A percentile compares a stretch with the other conserved stretches of the same genome.
phyloP scores from a whole-genome alignment of 495 filamentous ascomycete genomes.

The Margaritispora aquatica region DNA sequence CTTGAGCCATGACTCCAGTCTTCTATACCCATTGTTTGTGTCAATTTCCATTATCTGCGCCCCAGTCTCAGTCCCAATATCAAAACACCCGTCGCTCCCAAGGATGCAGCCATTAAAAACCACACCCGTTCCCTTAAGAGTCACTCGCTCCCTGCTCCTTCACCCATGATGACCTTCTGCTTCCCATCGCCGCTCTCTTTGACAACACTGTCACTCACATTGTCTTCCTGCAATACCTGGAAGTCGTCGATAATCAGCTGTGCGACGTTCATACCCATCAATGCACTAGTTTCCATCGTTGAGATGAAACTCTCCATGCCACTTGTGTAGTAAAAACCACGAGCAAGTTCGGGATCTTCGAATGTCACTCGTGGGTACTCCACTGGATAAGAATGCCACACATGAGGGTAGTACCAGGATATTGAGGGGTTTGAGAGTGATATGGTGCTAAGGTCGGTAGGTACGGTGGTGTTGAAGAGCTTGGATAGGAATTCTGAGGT shows the following conservation, averaged over 20 bases:
- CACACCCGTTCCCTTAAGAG: no score
- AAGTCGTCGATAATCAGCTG: constrained; percentile 59
- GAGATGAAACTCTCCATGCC: constrained; percentile 94
- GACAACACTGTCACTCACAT: constrained; percentile 6
- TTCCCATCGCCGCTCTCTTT: not conserved
- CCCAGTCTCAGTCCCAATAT: no score
- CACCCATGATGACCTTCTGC: not conserved
- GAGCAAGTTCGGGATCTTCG: constrained; percentile 66
- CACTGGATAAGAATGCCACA: constrained; percentile 82
- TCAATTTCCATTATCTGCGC: no score
- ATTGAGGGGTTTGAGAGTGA: constrained; percentile 38
- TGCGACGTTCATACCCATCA: constrained; percentile 96
- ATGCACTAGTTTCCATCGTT: constrained; percentile 94
- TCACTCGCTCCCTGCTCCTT: no score
- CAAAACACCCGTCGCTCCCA: no score
- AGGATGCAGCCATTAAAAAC: no score
- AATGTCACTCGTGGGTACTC: constrained; percentile 79
- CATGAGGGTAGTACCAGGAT: constrained; percentile 65
- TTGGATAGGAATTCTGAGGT: constrained; percentile 55
- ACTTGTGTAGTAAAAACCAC: constrained; percentile 79
- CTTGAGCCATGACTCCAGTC: no score
- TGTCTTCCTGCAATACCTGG: constrained; percentile 10
- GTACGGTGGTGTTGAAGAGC: constrained; percentile 13
- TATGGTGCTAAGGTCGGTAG: constrained; percentile 17
- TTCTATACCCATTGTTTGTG: no score